phyloP scores from a whole-genome alignment of 768 basidiomycete genomes.

The Phylloporus scabripes region DNA sequence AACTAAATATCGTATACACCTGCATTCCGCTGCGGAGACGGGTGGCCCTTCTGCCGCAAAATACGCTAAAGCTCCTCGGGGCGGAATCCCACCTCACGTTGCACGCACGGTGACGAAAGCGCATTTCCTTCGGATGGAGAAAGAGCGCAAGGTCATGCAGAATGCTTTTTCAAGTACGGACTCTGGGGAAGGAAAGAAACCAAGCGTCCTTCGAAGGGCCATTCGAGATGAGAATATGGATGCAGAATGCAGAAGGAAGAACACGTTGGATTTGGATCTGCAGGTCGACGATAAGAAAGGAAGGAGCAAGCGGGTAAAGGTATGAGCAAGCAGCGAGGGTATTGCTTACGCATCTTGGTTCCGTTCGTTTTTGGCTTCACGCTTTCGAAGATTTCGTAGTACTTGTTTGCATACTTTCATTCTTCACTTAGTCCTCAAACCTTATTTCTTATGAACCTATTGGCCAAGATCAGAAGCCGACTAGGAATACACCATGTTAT shows the following conservation, averaged over 20 bases:
- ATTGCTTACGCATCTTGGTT: not conserved
- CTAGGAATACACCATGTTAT: not conserved
- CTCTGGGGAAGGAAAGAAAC: constrained; percentile 13
- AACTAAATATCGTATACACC: constrained; percentile 3
- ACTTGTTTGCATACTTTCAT: constrained; percentile 9
- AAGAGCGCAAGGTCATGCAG: constrained; percentile 19
- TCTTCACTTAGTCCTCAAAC: constrained; percentile 4
- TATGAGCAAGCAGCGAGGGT: constrained; percentile 2
- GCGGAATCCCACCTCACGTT: constrained; percentile 28
- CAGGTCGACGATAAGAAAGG: constrained; percentile 70
- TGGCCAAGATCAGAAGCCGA: not conserved
- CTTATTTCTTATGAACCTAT: not conserved
- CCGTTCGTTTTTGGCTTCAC: constrained; percentile 2
- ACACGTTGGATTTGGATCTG: constrained; percentile 60
- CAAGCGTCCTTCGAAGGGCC: constrained; percentile 23
- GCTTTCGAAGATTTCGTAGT: constrained; percentile 7
- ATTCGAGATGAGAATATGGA: not conserved
- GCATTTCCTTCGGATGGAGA: constrained; percentile 21
- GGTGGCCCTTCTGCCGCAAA: not conserved
- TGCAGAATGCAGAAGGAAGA: constrained; percentile 1
- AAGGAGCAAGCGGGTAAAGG: constrained; percentile 14
- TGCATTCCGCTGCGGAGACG: not conserved
- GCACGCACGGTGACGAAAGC: constrained; percentile 29
- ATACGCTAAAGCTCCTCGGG: constrained; percentile 21
- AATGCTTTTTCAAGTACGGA: constrained; percentile 7